These are phyloP conservation scores for Camptophora hylomeconis DNA, from an alignment of 2,329 filamentous ascomycete genomes.

Conservation along the genomic window DNA sequence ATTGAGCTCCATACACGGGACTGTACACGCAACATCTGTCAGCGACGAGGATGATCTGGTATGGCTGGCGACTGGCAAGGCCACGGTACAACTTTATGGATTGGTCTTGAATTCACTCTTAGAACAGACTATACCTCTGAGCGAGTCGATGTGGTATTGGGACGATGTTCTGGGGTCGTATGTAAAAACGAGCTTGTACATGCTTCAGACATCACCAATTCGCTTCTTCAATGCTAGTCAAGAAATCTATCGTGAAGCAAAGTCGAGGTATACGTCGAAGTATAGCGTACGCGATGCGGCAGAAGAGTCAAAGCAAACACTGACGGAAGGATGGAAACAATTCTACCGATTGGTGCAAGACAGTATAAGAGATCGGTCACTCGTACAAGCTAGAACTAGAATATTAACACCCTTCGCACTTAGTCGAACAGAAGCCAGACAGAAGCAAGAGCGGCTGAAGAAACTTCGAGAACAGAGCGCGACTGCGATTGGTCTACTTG, in stretches of 20 bases:
- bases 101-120: conserved; percentile 62
- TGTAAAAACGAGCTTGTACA: conserved; percentile 67
- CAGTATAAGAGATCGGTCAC: conserved; percentile 58
- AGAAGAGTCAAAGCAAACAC: conserved; percentile 14
- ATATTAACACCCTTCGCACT: conserved; percentile 68
- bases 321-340: conserved; percentile 35
- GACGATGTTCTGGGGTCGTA: conserved; percentile 73
- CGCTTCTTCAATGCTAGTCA: conserved; percentile 59
- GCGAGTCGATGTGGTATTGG: conserved; percentile 91
- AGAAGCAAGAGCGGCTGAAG: conserved; percentile 59
- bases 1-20: conserved; percentile 29
- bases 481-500: conserved; percentile 71
- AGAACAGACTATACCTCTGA: conserved; percentile 69
- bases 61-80: conserved; percentile 85
- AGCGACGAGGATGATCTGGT: conserved; percentile 53
- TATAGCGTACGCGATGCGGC: conserved; percentile 20
- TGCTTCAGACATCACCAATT: conserved; percentile 70
- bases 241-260: conserved; percentile 45
- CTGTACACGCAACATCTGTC: conserved; percentile 18
- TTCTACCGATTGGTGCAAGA: conserved; percentile 74
- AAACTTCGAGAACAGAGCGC: conserved; percentile 68
- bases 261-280: conserved; percentile 16
- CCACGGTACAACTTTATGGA: conserved; percentile 81
- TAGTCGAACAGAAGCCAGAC: conserved; percentile 59
- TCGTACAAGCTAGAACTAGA: conserved; percentile 56